Conservation (phyloP, 1,284 basidiomycete species). For the Microbotryum silenes-acaulis region DNA sequence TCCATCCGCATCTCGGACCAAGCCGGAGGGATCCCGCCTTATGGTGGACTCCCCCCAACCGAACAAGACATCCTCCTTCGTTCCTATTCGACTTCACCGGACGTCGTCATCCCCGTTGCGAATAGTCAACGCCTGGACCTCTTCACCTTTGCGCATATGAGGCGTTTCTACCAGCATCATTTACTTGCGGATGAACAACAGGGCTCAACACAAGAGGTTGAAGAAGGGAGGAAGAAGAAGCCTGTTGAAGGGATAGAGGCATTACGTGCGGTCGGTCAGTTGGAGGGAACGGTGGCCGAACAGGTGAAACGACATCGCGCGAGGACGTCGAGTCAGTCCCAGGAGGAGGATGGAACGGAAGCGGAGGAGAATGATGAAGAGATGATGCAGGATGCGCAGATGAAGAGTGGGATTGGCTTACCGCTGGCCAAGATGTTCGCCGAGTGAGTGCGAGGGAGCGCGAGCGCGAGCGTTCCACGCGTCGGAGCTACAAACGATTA, state of each 20-base stretch:
- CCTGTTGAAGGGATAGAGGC: conserved; percentile 5
- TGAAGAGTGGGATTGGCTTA: conserved; percentile 30
- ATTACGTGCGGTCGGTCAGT: conserved; percentile 1
- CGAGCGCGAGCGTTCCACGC: background rate
- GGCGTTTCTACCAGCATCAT: conserved; percentile 29
- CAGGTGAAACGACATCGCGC: background rate
- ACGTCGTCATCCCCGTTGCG: conserved; percentile 14
- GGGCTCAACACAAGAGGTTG: background rate
- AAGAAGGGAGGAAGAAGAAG: background rate
- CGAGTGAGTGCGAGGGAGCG: conserved; percentile 14
- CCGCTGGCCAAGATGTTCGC: conserved; percentile 34
- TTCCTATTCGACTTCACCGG: conserved; percentile 7
- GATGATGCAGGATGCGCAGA: conserved; percentile 23
- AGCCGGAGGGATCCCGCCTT: conserved; percentile 42
- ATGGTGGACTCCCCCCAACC: conserved; percentile 27
- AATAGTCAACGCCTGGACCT: conserved; percentile 30
- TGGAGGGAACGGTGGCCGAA: conserved; percentile 9
- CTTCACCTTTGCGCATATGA: conserved; percentile 30
- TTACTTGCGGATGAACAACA: background rate
- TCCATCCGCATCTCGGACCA: conserved; percentile 75
- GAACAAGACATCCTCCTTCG: conserved; percentile 11
- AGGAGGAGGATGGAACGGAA: background rate
- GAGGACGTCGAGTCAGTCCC: background rate
- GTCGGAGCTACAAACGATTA: background rate
- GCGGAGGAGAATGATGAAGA: conserved; percentile 6